Conservation (phyloP, 2,329 filamentous ascomycete genomes). For the Chaetomiaceae sp. region DNA sequence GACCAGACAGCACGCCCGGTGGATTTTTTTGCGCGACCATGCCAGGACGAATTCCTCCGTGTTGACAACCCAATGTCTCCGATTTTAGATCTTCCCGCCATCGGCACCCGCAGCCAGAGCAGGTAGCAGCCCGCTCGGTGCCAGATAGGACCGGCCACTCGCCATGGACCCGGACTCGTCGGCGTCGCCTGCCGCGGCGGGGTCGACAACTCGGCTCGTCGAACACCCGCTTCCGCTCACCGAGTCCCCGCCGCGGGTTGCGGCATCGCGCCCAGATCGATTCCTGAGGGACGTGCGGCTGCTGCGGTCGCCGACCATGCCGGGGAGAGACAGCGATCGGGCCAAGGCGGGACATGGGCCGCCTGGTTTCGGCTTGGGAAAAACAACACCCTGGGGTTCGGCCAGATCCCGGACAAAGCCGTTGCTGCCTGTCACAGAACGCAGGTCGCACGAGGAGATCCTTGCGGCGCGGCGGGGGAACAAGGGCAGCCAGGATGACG, state of each 20-base stretch:
- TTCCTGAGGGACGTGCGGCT: conserved; percentile 14
- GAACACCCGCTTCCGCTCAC: conserved; percentile 17
- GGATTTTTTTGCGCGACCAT: not conserved
- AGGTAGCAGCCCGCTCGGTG: conserved; percentile 16
- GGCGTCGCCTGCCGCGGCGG: conserved; percentile 16
- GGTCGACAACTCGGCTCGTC: conserved; percentile 15
- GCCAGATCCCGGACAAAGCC: conserved; percentile 30
- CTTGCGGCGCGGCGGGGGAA: conserved; percentile 34
- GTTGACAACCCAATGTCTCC: conserved; percentile 23
- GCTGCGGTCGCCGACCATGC: conserved; percentile 19
- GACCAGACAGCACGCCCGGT: not conserved
- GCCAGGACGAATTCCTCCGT: not conserved
- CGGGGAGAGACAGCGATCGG: conserved; percentile 21
- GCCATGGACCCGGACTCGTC: conserved; percentile 22
- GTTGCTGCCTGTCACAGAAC: conserved; percentile 42
- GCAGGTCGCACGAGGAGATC: conserved; percentile 38
- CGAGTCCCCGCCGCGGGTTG: conserved; percentile 9
- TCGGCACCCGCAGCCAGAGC: conserved; percentile 15
- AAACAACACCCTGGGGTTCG: conserved; percentile 26
- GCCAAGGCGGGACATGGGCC: conserved; percentile 8
- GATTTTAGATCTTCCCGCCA: conserved; percentile 14
- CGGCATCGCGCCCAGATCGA: conserved; percentile 11
- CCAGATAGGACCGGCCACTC: conserved; percentile 11
- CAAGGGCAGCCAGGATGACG: conserved; percentile 50
- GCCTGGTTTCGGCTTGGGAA: conserved; percentile 18